These are phyloP conservation scores for Herpetomonas samuelpessoai DNA, from an alignment of 208 protist species.

Conservation along the genomic window DNA sequence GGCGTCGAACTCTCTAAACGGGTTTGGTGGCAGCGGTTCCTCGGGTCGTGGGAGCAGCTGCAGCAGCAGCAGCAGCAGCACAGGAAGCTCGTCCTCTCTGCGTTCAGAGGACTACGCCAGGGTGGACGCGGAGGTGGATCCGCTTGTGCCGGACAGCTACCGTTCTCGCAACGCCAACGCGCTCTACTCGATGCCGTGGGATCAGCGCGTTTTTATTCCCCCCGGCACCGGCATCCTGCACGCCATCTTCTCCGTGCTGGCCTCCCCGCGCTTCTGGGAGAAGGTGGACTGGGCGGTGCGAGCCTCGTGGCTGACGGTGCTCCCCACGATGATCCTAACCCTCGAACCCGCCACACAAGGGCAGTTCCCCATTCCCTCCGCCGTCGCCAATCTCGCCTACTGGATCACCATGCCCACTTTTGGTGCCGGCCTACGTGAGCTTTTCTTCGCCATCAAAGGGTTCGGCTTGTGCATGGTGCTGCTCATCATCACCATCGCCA, in stretches of 20 bases:
- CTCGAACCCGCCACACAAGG: constrained; percentile 57
- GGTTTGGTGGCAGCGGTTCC: constrained; percentile 10
- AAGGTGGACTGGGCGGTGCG: constrained; percentile 84
- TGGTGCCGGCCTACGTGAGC: constrained; percentile 69
- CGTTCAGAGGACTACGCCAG: neutral
- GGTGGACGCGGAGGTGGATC: neutral
- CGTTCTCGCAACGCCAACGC: constrained; percentile 62
- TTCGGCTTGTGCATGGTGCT: constrained; percentile 59
- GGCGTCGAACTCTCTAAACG: constrained; percentile 1
- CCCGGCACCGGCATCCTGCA: constrained; percentile 33
- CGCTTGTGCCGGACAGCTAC: constrained; percentile 4
- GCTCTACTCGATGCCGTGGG: constrained; percentile 76
- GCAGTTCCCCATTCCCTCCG: constrained; percentile 70
- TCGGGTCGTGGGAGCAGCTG: constrained; percentile 16
- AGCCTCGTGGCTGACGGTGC: constrained; percentile 64
- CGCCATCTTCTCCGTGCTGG: constrained; percentile 50
- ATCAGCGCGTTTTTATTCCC: constrained; percentile 69
- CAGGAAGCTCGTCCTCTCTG: constrained; percentile 17
- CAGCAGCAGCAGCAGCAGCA: constrained; percentile 16
- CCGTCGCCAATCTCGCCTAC: constrained; percentile 71
- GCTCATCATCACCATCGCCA: constrained; percentile 55
- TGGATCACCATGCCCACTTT: constrained; percentile 86
- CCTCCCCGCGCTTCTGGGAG: constrained; percentile 79
- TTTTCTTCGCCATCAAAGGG: constrained; percentile 66
- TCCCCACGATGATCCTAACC: constrained; percentile 75